Evolutionary conservation across 1,284 basidiomycete species (phyloP).

Genomic region (Hemileia vastatrix): DNA sequence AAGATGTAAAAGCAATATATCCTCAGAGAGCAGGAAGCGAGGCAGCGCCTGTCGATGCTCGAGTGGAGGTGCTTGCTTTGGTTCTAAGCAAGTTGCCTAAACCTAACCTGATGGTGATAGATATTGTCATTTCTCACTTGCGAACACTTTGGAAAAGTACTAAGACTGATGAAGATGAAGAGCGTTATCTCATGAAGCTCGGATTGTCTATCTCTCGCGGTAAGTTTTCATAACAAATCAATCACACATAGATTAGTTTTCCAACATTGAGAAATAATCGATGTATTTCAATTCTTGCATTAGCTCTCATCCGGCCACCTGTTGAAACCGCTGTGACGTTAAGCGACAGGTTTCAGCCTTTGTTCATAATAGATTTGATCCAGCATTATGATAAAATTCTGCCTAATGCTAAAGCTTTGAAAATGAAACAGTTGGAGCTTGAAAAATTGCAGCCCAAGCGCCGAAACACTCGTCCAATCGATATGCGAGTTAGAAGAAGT

Average conservation of each 20-base stretch:
- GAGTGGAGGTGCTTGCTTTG: slow-evolving; percentile 12
- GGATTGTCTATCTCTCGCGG: slow-evolving; percentile 13
- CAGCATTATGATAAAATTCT: slow-evolving; percentile 15
- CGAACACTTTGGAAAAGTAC: neutral
- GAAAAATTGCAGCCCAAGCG: neutral
- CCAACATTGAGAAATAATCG: neutral
- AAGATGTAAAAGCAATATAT: slow-evolving; percentile 20
- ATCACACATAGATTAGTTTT: neutral
- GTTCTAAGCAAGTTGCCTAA: slow-evolving; percentile 14
- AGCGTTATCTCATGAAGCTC: slow-evolving; percentile 11
- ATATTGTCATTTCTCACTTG: slow-evolving; percentile 9
- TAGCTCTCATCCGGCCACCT: slow-evolving; percentile 10
- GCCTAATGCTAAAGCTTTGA: slow-evolving; percentile 3
- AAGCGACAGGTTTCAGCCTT: slow-evolving; percentile 16
- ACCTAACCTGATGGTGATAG: slow-evolving; percentile 18
- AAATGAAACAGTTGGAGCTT: slow-evolving; percentile 1
- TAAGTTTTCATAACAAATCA: neutral
- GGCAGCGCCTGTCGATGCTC: slow-evolving; percentile 2
- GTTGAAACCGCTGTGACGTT: slow-evolving; percentile 18
- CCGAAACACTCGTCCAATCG: slow-evolving; percentile 10
- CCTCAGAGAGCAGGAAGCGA: slow-evolving; percentile 11
- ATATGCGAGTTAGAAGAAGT: slow-evolving; percentile 17
- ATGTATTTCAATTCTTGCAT: too few relatives aligned
- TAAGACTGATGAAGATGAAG: slow-evolving; percentile 10
- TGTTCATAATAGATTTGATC: slow-evolving; percentile 10